A percentile compares a stretch with the other conserved stretches of the same genome.
phyloP scores from a whole-genome alignment of 1,284 basidiomycete genomes.

The Sanghuangporus sanghuang region DNA sequence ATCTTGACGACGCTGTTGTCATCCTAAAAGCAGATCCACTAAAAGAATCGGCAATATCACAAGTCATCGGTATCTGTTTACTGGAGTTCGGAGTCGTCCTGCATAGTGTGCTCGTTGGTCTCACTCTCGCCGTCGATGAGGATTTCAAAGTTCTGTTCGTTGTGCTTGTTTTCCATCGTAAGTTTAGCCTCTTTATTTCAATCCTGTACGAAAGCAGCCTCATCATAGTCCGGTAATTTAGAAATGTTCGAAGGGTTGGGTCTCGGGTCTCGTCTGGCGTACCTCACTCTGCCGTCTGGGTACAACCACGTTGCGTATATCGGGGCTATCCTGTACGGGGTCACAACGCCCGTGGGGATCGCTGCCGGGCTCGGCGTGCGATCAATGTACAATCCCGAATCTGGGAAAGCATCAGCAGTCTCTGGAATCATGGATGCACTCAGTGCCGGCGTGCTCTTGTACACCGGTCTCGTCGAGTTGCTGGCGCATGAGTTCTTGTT shows the following conservation, averaged over 20 bases:
- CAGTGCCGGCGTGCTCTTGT: conserved; percentile 86
- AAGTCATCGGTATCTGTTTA: conserved; percentile 83
- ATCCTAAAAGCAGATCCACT: conserved; percentile 16
- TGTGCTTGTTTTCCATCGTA: conserved; percentile 89
- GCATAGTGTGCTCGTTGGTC: conserved; percentile 88
- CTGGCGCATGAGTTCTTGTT: conserved; percentile 92
- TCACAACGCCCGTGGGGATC: conserved; percentile 82
- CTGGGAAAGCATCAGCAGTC: conserved; percentile 70
- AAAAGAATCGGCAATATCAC: conserved; percentile 51
- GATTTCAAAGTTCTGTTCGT: conserved; percentile 84
- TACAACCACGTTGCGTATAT: conserved; percentile 60
- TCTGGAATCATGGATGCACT: conserved; percentile 82
- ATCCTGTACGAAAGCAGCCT: background rate
- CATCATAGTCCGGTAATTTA: conserved; percentile 27
- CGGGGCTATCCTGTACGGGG: conserved; percentile 66
- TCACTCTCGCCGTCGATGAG: conserved; percentile 85
- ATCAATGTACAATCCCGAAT: conserved; percentile 75
- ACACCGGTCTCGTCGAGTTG: conserved; percentile 89
- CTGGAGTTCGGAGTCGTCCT: conserved; percentile 91
- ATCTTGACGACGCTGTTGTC: conserved; percentile 1
- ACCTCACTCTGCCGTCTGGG: conserved; percentile 54
- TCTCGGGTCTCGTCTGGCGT: conserved; percentile 80
- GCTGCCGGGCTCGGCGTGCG: conserved; percentile 84
- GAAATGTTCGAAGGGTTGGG: conserved; percentile 91
- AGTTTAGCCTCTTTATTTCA: conserved; percentile 21